These are phyloP conservation scores for Debaryomyces nepalensis DNA, from an alignment of 1,139 yeast species.

Conservation along the genomic window DNA sequence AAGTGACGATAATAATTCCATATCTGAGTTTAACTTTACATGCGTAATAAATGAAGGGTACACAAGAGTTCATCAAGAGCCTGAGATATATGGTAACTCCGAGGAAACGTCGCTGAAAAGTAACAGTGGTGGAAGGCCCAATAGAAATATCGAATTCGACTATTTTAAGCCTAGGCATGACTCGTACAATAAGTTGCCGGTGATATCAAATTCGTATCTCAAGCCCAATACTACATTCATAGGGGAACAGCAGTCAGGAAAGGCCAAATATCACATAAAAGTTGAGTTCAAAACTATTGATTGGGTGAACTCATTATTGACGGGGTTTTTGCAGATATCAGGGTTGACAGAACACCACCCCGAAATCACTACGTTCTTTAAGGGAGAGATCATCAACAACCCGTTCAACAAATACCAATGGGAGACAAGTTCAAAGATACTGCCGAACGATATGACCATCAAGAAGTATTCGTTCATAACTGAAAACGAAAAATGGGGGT, in stretches of 20 bases:
- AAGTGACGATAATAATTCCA: slow-evolving; percentile 7
- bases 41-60: slow-evolving; percentile 8
- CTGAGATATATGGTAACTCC: neutral
- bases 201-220: slow-evolving; percentile 43
- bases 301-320: slow-evolving; percentile 58
- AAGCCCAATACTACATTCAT: slow-evolving; percentile 66
- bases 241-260: slow-evolving; percentile 79
- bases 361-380: slow-evolving; percentile 82
- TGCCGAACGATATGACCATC: slow-evolving; percentile 20
- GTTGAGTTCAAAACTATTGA: slow-evolving; percentile 78
- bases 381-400: slow-evolving; percentile 80
- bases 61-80: neutral
- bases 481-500: slow-evolving; percentile 58
- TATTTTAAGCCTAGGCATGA: slow-evolving; percentile 11
- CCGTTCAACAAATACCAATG: slow-evolving; percentile 35
- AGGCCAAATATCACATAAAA: slow-evolving; percentile 65
- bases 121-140: neutral
- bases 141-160: slow-evolving; percentile 11
- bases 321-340: slow-evolving; percentile 80
- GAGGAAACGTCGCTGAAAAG: neutral
- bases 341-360: slow-evolving; percentile 81
- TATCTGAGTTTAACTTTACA: slow-evolving; percentile 8
- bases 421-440: slow-evolving; percentile 20
- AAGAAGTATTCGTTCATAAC: slow-evolving; percentile 44
- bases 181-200: slow-evolving; percentile 20